phyloP scores from a whole-genome alignment of 2,329 filamentous ascomycete genomes.

The Bertia moriformis region DNA sequence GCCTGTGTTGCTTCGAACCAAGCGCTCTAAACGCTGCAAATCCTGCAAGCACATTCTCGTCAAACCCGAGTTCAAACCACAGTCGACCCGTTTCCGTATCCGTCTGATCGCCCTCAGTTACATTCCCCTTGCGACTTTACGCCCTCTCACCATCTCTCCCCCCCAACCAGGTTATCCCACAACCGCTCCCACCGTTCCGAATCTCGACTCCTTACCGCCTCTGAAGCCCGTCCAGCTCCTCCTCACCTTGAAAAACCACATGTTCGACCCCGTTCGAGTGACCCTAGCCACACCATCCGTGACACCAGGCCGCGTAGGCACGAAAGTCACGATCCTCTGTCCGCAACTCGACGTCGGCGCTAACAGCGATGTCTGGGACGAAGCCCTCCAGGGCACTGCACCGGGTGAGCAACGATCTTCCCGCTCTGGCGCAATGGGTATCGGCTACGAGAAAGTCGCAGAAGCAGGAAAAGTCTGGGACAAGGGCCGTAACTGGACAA shows the following conservation, averaged over 20 bases:
- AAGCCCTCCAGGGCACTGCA: conserved; percentile 54
- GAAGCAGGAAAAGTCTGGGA: conserved; percentile 97
- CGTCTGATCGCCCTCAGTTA: conserved; percentile 76
- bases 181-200: conserved; percentile 5
- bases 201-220: conserved; percentile 31
- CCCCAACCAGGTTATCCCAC: conserved; percentile 10
- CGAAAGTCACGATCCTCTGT: conserved; percentile 79
- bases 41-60: conserved; percentile 88
- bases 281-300: conserved; percentile 71
- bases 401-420: conserved; percentile 14
- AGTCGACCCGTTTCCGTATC: conserved; percentile 81
- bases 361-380: conserved; percentile 88
- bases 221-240: conserved; percentile 62
- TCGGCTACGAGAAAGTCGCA: conserved; percentile 17
- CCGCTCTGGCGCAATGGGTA: conserved; percentile 17
- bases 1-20: conserved; percentile 72
- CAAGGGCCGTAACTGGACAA: conserved; percentile 83
- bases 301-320: conserved; percentile 63
- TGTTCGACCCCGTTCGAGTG: conserved; percentile 81
- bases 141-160: conserved; percentile 35
- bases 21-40: conserved; percentile 84
- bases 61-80: conserved; percentile 82
- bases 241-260: conserved; percentile 80
- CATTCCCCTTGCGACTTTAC: conserved; percentile 69
- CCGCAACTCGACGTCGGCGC: conserved; percentile 88